Evolutionary conservation across 2,329 filamentous ascomycete genomes (phyloP), one percentile per base, ranked within the genome.

Genomic region (Allantophomopsis cytisporea): DNA sequence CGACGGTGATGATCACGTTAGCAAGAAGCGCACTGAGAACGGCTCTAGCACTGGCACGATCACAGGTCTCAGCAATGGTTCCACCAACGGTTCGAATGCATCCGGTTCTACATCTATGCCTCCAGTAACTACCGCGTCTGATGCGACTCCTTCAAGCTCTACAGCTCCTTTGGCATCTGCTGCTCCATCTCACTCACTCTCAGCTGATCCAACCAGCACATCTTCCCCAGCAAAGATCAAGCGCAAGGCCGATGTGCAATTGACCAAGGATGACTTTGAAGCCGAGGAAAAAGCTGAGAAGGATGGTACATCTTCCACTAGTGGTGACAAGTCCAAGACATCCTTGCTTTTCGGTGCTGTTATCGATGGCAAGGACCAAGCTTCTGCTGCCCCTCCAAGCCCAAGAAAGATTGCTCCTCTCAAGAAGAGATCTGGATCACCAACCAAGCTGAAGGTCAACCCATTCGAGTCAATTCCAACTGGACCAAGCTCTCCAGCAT

Each of bases 261-360:
- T 57, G 3, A 51, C 40, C 6, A 39, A 51, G 5, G 48, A 52
- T 36, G 45, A 53, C 35, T 45, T 45, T 16, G 43, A 45, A 35
- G 47, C 51, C 39, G 42, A 41, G 18, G 41, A 40, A 13, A 38
- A 32, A 28, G 41, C 40, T 40, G n/a, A 36, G 21, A 49, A 38
- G 4, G 6, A 7, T 11, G 35, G n/a, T 20, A 20, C 15, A 37
- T 16, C 16, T 20, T 7, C 30, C 21, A 8, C 4, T n/a, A 49
- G 47, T 31, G 56, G 54, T 12, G 38, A 31, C n/a, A 50, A 47
- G 31, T 57, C 54, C 7, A 48, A 46, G 23, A 57, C 54, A 5
- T 54, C 52, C 13, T 53, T 50, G 15, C 40, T 56, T 11, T 55
- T 57, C 45, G 54, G 51, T 35, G 45, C 43, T 17, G 52, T 55